These are phyloP conservation scores for Polyplosphaeria fusca DNA, from an alignment of 495 filamentous ascomycete species.

Conservation along the genomic window DNA sequence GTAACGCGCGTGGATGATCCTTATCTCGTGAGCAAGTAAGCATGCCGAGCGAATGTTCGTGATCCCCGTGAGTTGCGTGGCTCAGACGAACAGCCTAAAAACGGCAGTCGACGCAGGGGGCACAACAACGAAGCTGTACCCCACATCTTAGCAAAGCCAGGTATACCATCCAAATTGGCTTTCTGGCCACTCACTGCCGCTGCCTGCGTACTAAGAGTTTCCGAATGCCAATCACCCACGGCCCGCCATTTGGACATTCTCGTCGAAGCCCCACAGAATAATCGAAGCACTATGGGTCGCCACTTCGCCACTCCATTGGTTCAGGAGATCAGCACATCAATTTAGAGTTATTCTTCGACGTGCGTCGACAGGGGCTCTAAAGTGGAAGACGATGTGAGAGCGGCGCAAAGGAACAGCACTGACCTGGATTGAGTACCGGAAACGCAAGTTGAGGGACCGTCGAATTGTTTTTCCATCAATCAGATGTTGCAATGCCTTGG, in stretches of 20 bases:
- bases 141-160: slow-evolving; percentile 3
- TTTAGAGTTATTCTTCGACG: neutral
- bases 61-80: slow-evolving; percentile 6
- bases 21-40: too few species aligned
- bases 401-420: slow-evolving; percentile 13
- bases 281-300: slow-evolving; percentile 11
- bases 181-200: neutral
- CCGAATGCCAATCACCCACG: neutral
- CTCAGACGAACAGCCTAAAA: slow-evolving; percentile 12
- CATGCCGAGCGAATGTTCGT: too few species aligned
- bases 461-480: slow-evolving; percentile 21
- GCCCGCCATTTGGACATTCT: neutral
- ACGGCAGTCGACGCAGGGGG: slow-evolving; percentile 1
- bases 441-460: neutral
- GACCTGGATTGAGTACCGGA: neutral
- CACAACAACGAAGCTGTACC: neutral
- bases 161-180: slow-evolving; percentile 8
- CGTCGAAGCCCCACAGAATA: slow-evolving; percentile 7
- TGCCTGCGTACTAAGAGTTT: neutral
- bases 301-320: neutral
- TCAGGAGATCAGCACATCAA: neutral
- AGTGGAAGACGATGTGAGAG: neutral
- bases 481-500: neutral
- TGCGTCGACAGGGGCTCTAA: slow-evolving; percentile 4
- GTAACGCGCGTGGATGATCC: too few species aligned